A percentile compares a stretch with the other conserved stretches of the same genome.
Conservation (phyloP, 257 asterid species). For the Orobanche coerulescens region DNA sequence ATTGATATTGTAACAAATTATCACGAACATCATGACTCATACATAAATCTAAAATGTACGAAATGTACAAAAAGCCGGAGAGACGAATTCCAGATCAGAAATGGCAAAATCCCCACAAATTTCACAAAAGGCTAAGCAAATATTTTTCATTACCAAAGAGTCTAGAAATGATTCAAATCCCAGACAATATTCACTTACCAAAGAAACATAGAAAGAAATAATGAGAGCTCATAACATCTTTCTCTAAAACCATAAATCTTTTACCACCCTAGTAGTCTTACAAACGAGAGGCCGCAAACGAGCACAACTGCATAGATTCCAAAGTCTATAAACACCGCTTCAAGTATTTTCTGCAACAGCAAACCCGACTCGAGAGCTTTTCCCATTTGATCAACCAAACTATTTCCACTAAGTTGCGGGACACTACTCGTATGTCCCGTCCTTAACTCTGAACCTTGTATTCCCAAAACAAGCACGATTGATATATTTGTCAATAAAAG, state of each 20-base stretch:
- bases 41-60: no score
- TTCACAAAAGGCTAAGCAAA: background rate
- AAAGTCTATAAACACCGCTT: slow-evolving; percentile 65
- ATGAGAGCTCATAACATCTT: background rate
- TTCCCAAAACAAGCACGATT: slow-evolving; percentile 37
- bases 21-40: no score
- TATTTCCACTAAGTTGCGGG: slow-evolving; percentile 32
- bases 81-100: background rate
- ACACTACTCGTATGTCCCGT: slow-evolving; percentile 21
- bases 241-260: background rate
- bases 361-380: slow-evolving; percentile 49
- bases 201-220: background rate
- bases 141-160: background rate
- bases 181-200: background rate
- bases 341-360: slow-evolving; percentile 38
- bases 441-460: slow-evolving; percentile 20
- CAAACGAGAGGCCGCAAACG: slow-evolving; percentile 29
- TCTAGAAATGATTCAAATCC: background rate
- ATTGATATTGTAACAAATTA: no score
- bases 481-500: slow-evolving; percentile 61
- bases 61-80: no score
- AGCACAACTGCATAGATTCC: slow-evolving; percentile 57
- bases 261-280: slow-evolving; percentile 16
- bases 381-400: slow-evolving; percentile 47
- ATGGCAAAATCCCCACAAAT: background rate